Base-by-base conservation (phyloP, 805 yeast genomes). In the Cyberlindnera xylosilytica region DNA sequence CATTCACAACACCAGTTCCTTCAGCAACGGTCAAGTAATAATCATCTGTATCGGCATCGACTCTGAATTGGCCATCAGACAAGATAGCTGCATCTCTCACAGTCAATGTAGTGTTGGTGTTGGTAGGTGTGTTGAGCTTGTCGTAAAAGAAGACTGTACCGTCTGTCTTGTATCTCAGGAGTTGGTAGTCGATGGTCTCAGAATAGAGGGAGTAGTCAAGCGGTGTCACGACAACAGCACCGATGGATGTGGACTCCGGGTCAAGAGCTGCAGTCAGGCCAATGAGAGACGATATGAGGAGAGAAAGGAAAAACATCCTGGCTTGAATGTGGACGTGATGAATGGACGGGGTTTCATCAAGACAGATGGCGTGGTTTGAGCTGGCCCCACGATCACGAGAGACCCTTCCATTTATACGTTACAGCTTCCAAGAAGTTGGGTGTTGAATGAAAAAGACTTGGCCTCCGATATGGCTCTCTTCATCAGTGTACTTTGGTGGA, bases 111-210 rank as follows among this genome's bases (percentile, higher is more conserved):
- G 15, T 17, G 7, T 51, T 50, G 10, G 31, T 26, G 26, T 38
- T 48, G 19, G 37, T 15, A 2, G 37, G 38, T 5, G 35, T 27
- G 16, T 23, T 26, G 10, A 30, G n/a, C 9, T 20, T 38, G 20
- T 49, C 55, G 28, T 33, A 45, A 47, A 54, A 51, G 30, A 35
- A 39, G 4, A 52, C 55, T 6, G 34, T 28, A 13, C 54, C 58
- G 17, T 37, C 34, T 0, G 38, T 30, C 12, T 32, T 36, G 33
- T 38, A 53, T 24, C 51, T 40, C 1, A 55, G 33, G 1, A 35
- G 45, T 32, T 48, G 52, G 16, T 42, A 37, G 38, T 53, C 58
- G 24, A 55, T 52, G 11, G 46, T 34, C 7, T 40, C 39, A 4
- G 49, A 45, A 32, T 50, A 55, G 7, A 29, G 36, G 4, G 23